A percentile compares a stretch with the other conserved stretches of the same genome.
These are phyloP conservation scores for Aspergillus fumigatus DNA, from an alignment of 2,329 filamentous ascomycete genomes.

Conservation along the genomic window DNA sequence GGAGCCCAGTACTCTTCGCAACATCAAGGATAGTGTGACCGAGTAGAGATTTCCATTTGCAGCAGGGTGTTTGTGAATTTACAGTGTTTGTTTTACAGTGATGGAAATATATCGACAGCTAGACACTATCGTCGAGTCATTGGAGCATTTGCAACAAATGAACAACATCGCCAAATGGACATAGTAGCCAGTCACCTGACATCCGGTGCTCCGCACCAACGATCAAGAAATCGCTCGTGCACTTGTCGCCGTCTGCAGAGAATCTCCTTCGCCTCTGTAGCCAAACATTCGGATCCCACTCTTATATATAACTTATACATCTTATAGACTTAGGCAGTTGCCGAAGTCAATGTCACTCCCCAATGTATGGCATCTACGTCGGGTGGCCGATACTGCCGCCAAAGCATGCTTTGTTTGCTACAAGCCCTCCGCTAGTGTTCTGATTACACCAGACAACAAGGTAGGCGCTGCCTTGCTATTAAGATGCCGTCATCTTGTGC, in stretches of 20 bases:
- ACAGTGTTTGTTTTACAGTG: not conserved
- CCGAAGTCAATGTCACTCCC: slow-evolving; percentile 43
- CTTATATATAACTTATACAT: not conserved
- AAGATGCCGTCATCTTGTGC: not conserved
- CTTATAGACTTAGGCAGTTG: not conserved
- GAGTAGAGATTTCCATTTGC: slow-evolving; percentile 23
- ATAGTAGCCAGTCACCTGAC: slow-evolving; percentile 13
- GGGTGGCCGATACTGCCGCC: slow-evolving; percentile 76
- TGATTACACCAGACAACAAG: slow-evolving; percentile 87
- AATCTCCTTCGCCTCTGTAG: not conserved
- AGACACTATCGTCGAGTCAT: not conserved
- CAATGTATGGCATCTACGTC: slow-evolving; percentile 81
- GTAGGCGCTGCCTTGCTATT: slow-evolving; percentile 42
- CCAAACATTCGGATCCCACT: not conserved
- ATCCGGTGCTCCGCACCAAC: slow-evolving; percentile 7
- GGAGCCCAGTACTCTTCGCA: slow-evolving; percentile 30
- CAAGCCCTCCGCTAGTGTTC: slow-evolving; percentile 78
- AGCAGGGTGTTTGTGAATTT: not conserved
- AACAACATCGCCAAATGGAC: not conserved
- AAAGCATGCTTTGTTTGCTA: slow-evolving; percentile 90
- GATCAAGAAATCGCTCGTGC: not conserved
- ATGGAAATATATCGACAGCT: not conserved
- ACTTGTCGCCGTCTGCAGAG: not conserved
- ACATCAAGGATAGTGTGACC: slow-evolving; percentile 35
- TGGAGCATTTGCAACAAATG: not conserved